Conservation (phyloP, 2,329 filamentous ascomycete species). For the Nothomitra cinnamomea region DNA sequence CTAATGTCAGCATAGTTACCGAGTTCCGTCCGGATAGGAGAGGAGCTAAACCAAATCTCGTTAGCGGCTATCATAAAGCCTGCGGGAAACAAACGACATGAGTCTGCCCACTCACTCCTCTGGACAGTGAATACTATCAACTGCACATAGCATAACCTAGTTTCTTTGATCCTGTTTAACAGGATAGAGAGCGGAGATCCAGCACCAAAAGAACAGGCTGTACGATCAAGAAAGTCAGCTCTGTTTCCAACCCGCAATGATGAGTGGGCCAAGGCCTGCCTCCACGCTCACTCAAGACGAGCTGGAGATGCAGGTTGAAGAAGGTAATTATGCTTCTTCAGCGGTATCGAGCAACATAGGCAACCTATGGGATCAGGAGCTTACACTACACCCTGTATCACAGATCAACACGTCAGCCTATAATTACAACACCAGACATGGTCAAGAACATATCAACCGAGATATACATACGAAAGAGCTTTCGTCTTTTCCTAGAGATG, state of each 20-base stretch:
- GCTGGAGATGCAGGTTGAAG: neutral
- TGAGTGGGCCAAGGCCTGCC: neutral
- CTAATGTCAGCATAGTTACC: too few relatives aligned
- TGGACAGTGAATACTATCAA: too few relatives aligned
- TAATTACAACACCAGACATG: too few relatives aligned
- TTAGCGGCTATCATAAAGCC: too few relatives aligned
- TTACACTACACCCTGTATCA: conserved; percentile 4
- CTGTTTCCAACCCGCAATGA: neutral
- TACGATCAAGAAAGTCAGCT: neutral
- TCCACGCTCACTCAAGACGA: neutral
- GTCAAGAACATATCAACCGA: too few relatives aligned
- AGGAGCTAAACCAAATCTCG: too few relatives aligned
- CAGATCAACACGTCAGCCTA: neutral
- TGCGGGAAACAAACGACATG: too few relatives aligned
- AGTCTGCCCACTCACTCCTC: neutral
- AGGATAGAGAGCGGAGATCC: neutral
- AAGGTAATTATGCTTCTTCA: conserved; percentile 5
- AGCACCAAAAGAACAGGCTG: neutral
- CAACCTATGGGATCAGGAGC: neutral
- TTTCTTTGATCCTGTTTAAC: neutral
- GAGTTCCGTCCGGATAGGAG: too few relatives aligned
- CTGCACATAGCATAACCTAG: too few relatives aligned
- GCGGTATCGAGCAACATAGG: neutral
- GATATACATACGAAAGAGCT: too few relatives aligned
- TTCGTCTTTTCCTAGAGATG: too few relatives aligned